These are phyloP conservation scores for Hypoxylon lienhwacheense DNA, from an alignment of 495 filamentous ascomycete species.

Conservation along the genomic window DNA sequence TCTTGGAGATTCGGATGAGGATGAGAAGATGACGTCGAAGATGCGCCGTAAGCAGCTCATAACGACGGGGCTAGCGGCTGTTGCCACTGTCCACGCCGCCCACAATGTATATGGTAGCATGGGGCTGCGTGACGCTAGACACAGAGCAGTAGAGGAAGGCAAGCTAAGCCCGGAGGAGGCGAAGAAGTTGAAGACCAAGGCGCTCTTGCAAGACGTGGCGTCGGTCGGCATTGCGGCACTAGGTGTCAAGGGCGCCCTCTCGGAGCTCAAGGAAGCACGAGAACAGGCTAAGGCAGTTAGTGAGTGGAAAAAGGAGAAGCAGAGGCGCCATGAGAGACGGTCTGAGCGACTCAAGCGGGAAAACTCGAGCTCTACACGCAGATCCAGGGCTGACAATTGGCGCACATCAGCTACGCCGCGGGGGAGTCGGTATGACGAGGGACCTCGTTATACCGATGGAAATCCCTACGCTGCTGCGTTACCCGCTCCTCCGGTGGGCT, in stretches of 20 bases:
- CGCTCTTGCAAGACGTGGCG: conserved; percentile 71
- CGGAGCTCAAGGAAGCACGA: conserved; percentile 58
- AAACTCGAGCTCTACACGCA: conserved; percentile 35
- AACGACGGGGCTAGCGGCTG: conserved; percentile 79
- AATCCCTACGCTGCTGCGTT: conserved; percentile 54
- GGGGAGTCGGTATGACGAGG: conserved; percentile 41
- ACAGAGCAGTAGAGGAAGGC: conserved; percentile 71
- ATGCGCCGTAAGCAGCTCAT: conserved; percentile 82
- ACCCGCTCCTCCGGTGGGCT: conserved; percentile 48
- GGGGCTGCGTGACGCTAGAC: conserved; percentile 70
- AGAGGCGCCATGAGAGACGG: conserved; percentile 45
- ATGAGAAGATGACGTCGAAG: conserved; percentile 72
- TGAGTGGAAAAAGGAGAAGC: conserved; percentile 49
- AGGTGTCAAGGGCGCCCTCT: conserved; percentile 80
- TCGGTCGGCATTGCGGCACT: conserved; percentile 82
- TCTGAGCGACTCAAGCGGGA: conserved; percentile 42
- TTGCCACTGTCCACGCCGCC: conserved; percentile 87
- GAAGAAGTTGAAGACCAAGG: conserved; percentile 72
- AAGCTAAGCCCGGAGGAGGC: conserved; percentile 74
- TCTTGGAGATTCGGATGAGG: conserved; percentile 74
- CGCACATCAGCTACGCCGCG: conserved; percentile 41
- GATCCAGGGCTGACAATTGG: conserved; percentile 48
- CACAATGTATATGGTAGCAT: conserved; percentile 76
- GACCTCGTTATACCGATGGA: conserved; percentile 55
- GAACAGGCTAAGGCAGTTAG: conserved; percentile 45